Evolutionary conservation across 768 basidiomycete species (phyloP), one percentile per base, ranked within the genome.

Genomic region (Podaxis pistillaris): DNA sequence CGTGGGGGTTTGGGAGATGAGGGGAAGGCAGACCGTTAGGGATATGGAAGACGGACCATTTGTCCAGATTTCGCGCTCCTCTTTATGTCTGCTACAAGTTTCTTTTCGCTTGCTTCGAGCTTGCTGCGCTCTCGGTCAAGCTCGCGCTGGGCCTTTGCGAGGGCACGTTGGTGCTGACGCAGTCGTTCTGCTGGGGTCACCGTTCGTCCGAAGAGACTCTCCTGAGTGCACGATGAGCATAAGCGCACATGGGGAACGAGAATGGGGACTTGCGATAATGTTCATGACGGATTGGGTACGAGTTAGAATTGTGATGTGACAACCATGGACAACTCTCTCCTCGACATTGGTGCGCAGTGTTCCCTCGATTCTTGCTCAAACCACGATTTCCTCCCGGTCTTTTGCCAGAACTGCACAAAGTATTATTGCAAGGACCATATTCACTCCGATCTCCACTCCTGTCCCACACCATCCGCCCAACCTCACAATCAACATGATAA

Each of bases 141-240:
- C 77, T 98, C 97, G 53, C 97, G 89, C 77, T 98, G 96, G 7
- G 97, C 97, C 74, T 98, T 98, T 38, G 93, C 90, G 66, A 98
- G 87, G 2, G 94, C 86, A 38, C 96, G 90, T 74, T 99, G 97
- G 74, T 99, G 96, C 76, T 98, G 94, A 60, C 96, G 89, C 65
- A 99, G 84, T 61, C 95, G 89, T 76, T 99, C 97, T 26, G 96
- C 96, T 17, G 97, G 97, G 17, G 96, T 98, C 30, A 97, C 85
- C 1, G 93, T 88, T 52, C 94, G 89, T 9, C 96, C 96, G 73
- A 98, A 98, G 47, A 98, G 87, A 0, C 92, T 88, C 82, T 98
- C 96, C 95, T 98, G 67, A 55, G 58, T 41, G 54, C 61, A 67
- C 62, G 63, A 50, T 38, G 46, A 47, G 57, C 8, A 11, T 40